phyloP scores from a whole-genome alignment of 1,139 yeast genomes.

The Candida labiduridarum region DNA sequence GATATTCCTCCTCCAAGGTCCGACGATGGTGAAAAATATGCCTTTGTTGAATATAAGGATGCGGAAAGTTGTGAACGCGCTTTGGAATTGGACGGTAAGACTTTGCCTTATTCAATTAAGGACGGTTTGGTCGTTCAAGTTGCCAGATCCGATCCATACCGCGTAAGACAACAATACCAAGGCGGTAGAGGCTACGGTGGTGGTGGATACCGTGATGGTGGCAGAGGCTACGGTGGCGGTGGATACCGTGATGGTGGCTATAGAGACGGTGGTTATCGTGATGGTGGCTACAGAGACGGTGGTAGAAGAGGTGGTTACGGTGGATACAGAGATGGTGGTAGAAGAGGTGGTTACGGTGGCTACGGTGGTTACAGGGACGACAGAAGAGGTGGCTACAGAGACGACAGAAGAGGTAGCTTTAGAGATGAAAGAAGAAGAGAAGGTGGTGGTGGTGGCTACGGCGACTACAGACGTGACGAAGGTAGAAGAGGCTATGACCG shows the following conservation, averaged over 20 bases:
- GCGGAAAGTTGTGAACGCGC: slow-evolving; percentile 66
- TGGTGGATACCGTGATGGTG: slow-evolving; percentile 17
- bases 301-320: slow-evolving; percentile 20
- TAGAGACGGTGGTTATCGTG: slow-evolving; percentile 12
- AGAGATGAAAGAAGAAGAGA: slow-evolving; percentile 21
- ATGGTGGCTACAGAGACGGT: slow-evolving; percentile 11
- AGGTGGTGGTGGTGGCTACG: slow-evolving; percentile 21
- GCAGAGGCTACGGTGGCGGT: slow-evolving; percentile 14
- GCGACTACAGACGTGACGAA: slow-evolving; percentile 13
- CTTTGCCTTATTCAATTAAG: slow-evolving; percentile 38
- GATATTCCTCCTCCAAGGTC: slow-evolving; percentile 73
- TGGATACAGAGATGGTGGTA: slow-evolving; percentile 12
- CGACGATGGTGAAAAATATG: slow-evolving; percentile 65
- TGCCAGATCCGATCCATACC: slow-evolving; percentile 59
- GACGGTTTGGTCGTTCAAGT: slow-evolving; percentile 56
- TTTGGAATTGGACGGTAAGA: slow-evolving; percentile 51
- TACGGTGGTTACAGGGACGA: slow-evolving; percentile 22
- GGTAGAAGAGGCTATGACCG: slow-evolving; percentile 19
- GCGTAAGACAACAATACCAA: slow-evolving; percentile 37
- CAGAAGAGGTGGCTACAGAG: slow-evolving; percentile 25
- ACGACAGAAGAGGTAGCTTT: slow-evolving; percentile 15
- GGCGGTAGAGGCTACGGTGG: slow-evolving; percentile 34
- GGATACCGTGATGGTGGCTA: slow-evolving; percentile 13
- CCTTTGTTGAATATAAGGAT: slow-evolving; percentile 71
- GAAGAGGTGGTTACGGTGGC: slow-evolving; percentile 19